phyloP scores from a whole-genome alignment of 2,329 filamentous ascomycete genomes.

The Clonostachys rosea region DNA sequence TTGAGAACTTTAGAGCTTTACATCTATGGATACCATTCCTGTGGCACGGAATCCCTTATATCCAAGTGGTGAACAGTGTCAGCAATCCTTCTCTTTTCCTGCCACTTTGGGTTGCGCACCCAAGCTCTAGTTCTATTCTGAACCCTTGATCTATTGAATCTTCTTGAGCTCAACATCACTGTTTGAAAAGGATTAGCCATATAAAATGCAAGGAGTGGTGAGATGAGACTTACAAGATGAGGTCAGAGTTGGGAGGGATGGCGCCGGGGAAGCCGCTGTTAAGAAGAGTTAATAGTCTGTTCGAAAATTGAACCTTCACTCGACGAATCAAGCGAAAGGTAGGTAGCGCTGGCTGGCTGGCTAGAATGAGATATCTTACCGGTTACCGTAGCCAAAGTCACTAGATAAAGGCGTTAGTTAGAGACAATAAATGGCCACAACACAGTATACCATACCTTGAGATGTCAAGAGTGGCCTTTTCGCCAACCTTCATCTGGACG shows the following conservation, averaged over 20 bases:
- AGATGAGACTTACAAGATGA: slow-evolving; percentile 67
- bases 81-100: too few relatives aligned
- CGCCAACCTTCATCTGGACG: slow-evolving; percentile 78
- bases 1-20: too few relatives aligned
- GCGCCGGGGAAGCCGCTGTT: slow-evolving; percentile 67
- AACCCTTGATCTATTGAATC: not conserved
- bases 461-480: slow-evolving; percentile 84
- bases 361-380: slow-evolving; percentile 34
- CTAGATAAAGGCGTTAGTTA: slow-evolving; percentile 25
- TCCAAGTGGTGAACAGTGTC: too few relatives aligned
- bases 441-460: slow-evolving; percentile 46
- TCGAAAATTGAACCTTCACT: too few relatives aligned
- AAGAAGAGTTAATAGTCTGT: not conserved
- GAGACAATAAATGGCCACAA: too few relatives aligned
- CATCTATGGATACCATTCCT: too few relatives aligned
- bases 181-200: not conserved
- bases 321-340: too few relatives aligned
- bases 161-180: slow-evolving; percentile 6
- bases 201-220: too few relatives aligned
- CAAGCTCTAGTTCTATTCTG: too few relatives aligned
- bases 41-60: too few relatives aligned
- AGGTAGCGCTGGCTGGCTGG: not conserved
- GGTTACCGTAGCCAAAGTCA: slow-evolving; percentile 60
- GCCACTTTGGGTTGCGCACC: too few relatives aligned
- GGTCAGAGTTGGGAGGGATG: slow-evolving; percentile 65